Percentiles rank a stretch among this genome's conserved stretches.
phyloP scores from a whole-genome alignment of 1,284 basidiomycete genomes.

The Austroboletus sp. region DNA sequence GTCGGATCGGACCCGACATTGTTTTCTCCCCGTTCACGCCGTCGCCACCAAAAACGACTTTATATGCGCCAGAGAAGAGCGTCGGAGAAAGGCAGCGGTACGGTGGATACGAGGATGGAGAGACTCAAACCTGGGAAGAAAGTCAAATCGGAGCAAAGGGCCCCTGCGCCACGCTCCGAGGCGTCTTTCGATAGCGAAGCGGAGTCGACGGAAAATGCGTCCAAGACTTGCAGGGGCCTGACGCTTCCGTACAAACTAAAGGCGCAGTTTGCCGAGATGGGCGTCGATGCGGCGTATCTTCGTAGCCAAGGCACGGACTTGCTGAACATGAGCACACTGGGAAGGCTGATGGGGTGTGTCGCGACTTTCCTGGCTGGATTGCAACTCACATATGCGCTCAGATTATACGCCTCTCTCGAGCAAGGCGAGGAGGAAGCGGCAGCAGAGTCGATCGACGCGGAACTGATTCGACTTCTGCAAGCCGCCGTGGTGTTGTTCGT shows the following conservation, averaged over 20 bases:
- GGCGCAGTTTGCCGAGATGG: slow-evolving; percentile 36
- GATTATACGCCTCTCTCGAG: slow-evolving; percentile 15
- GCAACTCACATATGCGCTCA: slow-evolving; percentile 6
- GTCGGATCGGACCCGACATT: slow-evolving; percentile 14
- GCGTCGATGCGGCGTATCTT: slow-evolving; percentile 41
- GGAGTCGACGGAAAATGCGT: slow-evolving; percentile 11
- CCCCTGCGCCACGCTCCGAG: slow-evolving; percentile 10
- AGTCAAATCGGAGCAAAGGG: slow-evolving; percentile 11
- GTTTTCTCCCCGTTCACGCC: slow-evolving; percentile 50
- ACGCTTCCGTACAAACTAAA: slow-evolving; percentile 44
- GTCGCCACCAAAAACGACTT: slow-evolving; percentile 54
- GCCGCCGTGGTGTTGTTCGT: slow-evolving; percentile 46
- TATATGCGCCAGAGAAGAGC: slow-evolving; percentile 70
- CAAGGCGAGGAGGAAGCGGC: slow-evolving; percentile 6
- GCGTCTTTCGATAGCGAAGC: slow-evolving; percentile 10
- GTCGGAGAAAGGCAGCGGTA: slow-evolving; percentile 7
- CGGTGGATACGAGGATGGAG: slow-evolving; percentile 5
- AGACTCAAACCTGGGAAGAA: slow-evolving; percentile 31
- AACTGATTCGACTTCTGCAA: slow-evolving; percentile 34
- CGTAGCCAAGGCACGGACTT: slow-evolving; percentile 41
- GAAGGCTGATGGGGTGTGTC: slow-evolving; percentile 38
- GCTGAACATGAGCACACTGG: slow-evolving; percentile 43
- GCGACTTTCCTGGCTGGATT: background rate
- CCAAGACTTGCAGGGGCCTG: slow-evolving; percentile 30
- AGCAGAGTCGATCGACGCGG: slow-evolving; percentile 17